Evolutionary conservation across 2,329 filamentous ascomycete species (phyloP).

Genomic region (Diplocarpon mali): DNA sequence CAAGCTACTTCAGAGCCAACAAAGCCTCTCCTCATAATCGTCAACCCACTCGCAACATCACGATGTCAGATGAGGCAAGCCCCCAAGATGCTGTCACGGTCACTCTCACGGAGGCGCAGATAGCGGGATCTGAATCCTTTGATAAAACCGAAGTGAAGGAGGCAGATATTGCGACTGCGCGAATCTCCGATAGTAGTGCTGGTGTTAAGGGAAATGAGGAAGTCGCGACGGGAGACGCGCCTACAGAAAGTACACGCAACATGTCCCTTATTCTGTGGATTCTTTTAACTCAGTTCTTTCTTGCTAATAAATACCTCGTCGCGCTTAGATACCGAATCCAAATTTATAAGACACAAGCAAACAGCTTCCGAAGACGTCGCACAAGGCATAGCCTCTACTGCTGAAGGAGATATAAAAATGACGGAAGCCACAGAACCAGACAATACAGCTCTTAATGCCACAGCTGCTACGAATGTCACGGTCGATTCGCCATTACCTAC

Average conservation of each 20-base stretch:
- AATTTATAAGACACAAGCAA: constrained; percentile 18
- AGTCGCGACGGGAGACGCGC: constrained; percentile 20
- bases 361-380: constrained; percentile 11
- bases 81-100: constrained; percentile 13
- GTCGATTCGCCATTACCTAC: constrained; percentile 32
- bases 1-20: constrained; percentile 2
- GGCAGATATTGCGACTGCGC: constrained; percentile 12
- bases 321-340: constrained; percentile 14
- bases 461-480: constrained; percentile 26
- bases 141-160: constrained; percentile 11
- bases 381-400: constrained; percentile 16
- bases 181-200: constrained; percentile 12
- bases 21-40: constrained; percentile 4
- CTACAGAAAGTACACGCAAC: constrained; percentile 7
- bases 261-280: too few relatives aligned
- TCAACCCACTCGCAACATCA: constrained; percentile 15
- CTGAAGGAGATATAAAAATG: constrained; percentile 25
- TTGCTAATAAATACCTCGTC: constrained; percentile 15
- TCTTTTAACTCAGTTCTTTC: constrained; percentile 1
- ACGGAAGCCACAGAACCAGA: constrained; percentile 27
- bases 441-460: constrained; percentile 20
- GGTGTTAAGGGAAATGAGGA: constrained; percentile 11
- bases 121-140: constrained; percentile 7
- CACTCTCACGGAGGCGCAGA: constrained; percentile 11
- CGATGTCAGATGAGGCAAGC: constrained; percentile 23